Conservation (phyloP, 1,284 basidiomycete genomes). For the Marasmius oreades region DNA sequence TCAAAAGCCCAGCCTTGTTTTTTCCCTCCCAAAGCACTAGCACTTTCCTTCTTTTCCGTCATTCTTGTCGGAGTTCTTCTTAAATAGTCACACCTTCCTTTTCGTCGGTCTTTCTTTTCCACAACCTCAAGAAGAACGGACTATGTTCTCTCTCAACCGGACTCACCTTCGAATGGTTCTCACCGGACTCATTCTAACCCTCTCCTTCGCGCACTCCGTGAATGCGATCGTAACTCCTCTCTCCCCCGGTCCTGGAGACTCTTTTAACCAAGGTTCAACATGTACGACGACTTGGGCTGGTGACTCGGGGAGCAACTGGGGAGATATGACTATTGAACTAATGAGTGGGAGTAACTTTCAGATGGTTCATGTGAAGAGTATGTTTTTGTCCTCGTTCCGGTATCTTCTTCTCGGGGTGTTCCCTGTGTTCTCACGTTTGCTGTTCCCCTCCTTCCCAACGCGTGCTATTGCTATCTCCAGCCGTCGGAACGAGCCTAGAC, state of each 20-base stretch:
- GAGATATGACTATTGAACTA: conserved; percentile 65
- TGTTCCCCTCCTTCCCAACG: background rate
- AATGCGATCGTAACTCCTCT: conserved; percentile 52
- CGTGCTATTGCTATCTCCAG: conserved; percentile 27
- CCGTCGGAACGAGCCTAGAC: conserved; percentile 49
- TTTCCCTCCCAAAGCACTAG: no score
- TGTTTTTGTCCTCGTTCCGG: conserved; percentile 22
- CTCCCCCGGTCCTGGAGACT: conserved; percentile 49
- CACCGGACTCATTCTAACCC: conserved; percentile 28
- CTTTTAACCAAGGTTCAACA: conserved; percentile 51
- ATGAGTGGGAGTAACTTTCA: conserved; percentile 74
- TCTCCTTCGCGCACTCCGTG: conserved; percentile 33
- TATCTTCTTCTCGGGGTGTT: background rate
- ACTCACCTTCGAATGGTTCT: no score
- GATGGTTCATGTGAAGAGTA: conserved; percentile 71
- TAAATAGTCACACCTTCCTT: no score
- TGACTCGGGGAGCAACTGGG: conserved; percentile 54
- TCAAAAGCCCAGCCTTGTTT: no score
- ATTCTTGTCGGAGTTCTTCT: no score
- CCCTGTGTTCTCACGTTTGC: background rate
- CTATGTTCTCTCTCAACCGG: no score
- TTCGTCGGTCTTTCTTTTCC: no score
- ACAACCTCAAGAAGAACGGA: no score
- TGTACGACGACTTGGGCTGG: conserved; percentile 55
- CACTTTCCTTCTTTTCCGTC: no score